phyloP scores from a whole-genome alignment of 2,329 filamentous ascomycete species.

The Dryadomyces quercivorus region DNA sequence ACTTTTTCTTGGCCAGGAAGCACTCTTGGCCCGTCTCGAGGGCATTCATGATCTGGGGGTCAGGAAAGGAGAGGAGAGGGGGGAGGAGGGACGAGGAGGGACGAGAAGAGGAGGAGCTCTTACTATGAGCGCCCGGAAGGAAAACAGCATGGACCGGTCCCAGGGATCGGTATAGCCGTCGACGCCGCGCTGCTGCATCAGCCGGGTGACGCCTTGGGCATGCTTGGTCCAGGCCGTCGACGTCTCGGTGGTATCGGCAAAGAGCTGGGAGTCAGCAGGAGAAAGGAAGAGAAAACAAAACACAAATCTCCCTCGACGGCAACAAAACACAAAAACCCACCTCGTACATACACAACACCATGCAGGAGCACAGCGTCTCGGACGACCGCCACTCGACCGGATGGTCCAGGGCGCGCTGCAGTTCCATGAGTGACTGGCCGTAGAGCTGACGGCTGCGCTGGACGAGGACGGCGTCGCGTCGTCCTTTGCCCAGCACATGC shows the following conservation, averaged over 20 bases:
- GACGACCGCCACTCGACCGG: slow-evolving; percentile 24
- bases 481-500: slow-evolving; percentile 25
- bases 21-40: slow-evolving; percentile 24
- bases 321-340: slow-evolving; percentile 17
- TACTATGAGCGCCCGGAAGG: slow-evolving; percentile 25
- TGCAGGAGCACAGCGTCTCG: slow-evolving; percentile 29
- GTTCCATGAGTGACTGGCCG: slow-evolving; percentile 21
- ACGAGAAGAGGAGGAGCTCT: no score
- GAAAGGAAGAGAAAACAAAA: no score
- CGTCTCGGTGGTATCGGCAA: slow-evolving; percentile 24
- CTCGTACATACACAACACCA: slow-evolving; percentile 28
- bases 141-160: slow-evolving; percentile 25
- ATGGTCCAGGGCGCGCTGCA: slow-evolving; percentile 25
- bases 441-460: slow-evolving; percentile 25
- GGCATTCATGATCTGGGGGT: slow-evolving; percentile 23
- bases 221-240: slow-evolving; percentile 26
- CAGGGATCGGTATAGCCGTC: slow-evolving; percentile 21
- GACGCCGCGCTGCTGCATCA: slow-evolving; percentile 27
- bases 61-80: background rate
- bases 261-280: slow-evolving; percentile 18
- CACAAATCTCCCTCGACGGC: background rate
- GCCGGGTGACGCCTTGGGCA: slow-evolving; percentile 23
- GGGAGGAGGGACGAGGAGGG: background rate
- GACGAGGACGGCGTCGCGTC: slow-evolving; percentile 17
- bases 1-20: slow-evolving; percentile 24